These are phyloP conservation scores for Incumbomyces lentus DNA, from an alignment of 2,329 filamentous ascomycete species.

Conservation along the genomic window DNA sequence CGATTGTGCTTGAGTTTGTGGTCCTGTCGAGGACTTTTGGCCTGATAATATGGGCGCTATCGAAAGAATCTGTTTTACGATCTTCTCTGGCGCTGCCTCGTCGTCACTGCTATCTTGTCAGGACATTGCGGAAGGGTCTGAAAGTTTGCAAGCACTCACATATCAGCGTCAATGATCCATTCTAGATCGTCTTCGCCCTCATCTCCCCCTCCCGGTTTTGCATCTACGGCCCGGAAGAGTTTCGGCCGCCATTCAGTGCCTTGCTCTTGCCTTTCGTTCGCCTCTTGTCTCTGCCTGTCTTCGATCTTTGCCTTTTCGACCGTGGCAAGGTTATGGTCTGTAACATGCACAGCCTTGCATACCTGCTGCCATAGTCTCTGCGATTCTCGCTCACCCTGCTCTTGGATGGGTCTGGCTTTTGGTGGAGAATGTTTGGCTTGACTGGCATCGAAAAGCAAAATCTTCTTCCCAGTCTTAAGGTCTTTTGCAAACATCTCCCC, in stretches of 20 bases:
- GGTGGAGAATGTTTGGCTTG: conserved; percentile 68
- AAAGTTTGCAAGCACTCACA: conserved; percentile 46
- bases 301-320: conserved; percentile 96
- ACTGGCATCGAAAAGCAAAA: conserved; percentile 79
- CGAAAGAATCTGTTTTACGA: conserved; percentile 63
- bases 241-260: conserved; percentile 79
- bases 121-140: not conserved
- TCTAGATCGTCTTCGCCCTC: conserved; percentile 83
- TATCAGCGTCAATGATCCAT: conserved; percentile 81
- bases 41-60: conserved; percentile 78
- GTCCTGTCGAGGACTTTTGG: conserved; percentile 36
- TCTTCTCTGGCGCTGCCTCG: conserved; percentile 13
- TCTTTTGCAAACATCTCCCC: conserved; percentile 91
- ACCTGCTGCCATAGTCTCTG: conserved; percentile 79
- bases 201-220: conserved; percentile 59
- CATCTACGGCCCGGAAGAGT: conserved; percentile 67
- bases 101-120: conserved; percentile 11
- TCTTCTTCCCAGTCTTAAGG: conserved; percentile 77
- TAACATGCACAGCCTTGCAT: conserved; percentile 67
- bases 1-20: not conserved
- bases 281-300: conserved; percentile 81
- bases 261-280: conserved; percentile 65
- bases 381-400: conserved; percentile 85
- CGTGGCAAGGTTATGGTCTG: conserved; percentile 80
- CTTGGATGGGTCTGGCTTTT: conserved; percentile 61